Evolutionary conservation across 2,329 filamentous ascomycete species (phyloP), one percentile per base, ranked within the genome.

Genomic region (Colletotrichum horii): DNA sequence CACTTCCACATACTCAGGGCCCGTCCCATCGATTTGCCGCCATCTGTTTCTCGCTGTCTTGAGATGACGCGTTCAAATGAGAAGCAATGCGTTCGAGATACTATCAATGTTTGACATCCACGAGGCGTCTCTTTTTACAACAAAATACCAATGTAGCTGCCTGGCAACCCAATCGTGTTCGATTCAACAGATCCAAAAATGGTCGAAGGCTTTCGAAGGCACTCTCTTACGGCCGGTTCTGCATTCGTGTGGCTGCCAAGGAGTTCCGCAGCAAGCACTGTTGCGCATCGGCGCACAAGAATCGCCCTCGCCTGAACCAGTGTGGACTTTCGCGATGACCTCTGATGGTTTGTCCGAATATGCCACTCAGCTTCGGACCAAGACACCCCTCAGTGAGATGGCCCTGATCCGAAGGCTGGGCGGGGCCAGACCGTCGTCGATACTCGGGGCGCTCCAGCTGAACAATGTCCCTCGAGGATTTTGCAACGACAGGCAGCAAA

Each of bases 361-460:
- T 52, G 43, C 43, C n/a, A 52, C n/a, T 7, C 43, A 52, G n/a
- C 43, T 52, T 52, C 43, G 43, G 43, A 22, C 43, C 43, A 52
- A 52, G 43, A 52, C 43, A 22, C 8, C 43, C 12, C 43, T 55
- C 61, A 36, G 56, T 22, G 74, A 83, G 4, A 81, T 82, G 1
- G 66, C 61, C 4, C 82, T 83, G 70, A 75, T 84, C 36, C 78
- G 81, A 52, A 52, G 43, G 6, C 43, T 52, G 43, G 43, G 43
- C 43, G 43, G 43, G 43, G n/a, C 81, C 81, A 9, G 34, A 70
- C 3, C 55, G 70, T n/a, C 81, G 11, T 52, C 43, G 43, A 52
- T 52, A 52, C 43, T 52, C 43, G 43, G 82, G 64, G 72, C 84
- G 56, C 84, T 84, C 69, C 80, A 83, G 60, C 68, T 83, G 68